Evolutionary conservation across 495 filamentous ascomycete species (phyloP).

Genomic region (Jackrogersella multiformis): DNA sequence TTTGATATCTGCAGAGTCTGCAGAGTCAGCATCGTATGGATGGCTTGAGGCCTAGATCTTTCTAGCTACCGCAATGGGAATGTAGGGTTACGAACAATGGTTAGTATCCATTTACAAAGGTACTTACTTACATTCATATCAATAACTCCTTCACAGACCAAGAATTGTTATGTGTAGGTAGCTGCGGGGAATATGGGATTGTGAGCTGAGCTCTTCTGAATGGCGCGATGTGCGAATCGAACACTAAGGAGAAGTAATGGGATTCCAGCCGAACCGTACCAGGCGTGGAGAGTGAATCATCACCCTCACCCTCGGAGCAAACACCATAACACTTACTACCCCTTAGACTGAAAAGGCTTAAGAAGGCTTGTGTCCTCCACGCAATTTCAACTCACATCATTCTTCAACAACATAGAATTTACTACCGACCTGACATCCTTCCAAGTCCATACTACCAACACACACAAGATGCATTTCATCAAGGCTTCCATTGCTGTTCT

Average conservation of each 20-base stretch:
- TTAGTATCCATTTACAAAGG: too few species aligned
- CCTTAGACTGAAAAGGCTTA: neutral
- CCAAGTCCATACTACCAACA: neutral
- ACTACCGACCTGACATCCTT: neutral
- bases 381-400: neutral
- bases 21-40: conserved; percentile 2
- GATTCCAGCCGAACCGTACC: neutral
- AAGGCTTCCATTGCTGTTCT: neutral
- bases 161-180: too few species aligned
- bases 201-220: neutral
- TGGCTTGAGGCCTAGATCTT: neutral
- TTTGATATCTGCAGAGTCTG: neutral
- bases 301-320: neutral
- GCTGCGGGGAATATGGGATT: neutral
- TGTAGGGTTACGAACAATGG: too few species aligned
- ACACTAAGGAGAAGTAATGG: too few species aligned
- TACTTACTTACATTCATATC: too few species aligned
- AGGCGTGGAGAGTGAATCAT: too few species aligned
- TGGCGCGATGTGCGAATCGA: neutral
- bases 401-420: too few species aligned
- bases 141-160: too few species aligned
- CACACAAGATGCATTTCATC: conserved; percentile 3
- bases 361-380: neutral
- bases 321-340: too few species aligned
- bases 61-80: too few species aligned